A percentile compares a stretch with the other conserved stretches of the same genome.
phyloP scores from a whole-genome alignment of 2,329 filamentous ascomycete genomes.

The Nemania abortiva region DNA sequence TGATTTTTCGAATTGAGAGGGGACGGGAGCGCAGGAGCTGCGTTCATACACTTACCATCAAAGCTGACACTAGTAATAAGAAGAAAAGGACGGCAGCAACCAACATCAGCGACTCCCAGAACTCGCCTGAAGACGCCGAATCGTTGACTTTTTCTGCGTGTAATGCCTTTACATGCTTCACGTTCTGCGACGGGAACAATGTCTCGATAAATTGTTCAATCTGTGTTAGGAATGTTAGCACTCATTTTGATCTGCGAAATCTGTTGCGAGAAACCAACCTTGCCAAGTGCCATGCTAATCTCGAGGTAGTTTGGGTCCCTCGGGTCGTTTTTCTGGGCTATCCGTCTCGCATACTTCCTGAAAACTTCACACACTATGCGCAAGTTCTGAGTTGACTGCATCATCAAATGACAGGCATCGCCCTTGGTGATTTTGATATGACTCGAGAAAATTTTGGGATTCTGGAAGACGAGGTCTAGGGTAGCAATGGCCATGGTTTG shows the following conservation, averaged over 20 bases:
- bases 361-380: constrained; percentile 85
- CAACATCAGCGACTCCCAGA: constrained; percentile 74
- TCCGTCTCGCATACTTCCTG: constrained; percentile 79
- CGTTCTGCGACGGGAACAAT: constrained; percentile 87
- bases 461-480: constrained; percentile 90
- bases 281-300: constrained; percentile 90
- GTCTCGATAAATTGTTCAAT: constrained; percentile 96
- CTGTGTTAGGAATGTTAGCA: constrained; percentile 57
- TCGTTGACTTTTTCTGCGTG: constrained; percentile 56
- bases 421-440: constrained; percentile 98
- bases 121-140: constrained; percentile 59
- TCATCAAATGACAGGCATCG: constrained; percentile 90
- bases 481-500: constrained; percentile 98
- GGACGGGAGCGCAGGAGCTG: neutral
- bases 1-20: neutral
- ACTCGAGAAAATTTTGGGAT: constrained; percentile 83
- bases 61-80: constrained; percentile 75
- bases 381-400: constrained; percentile 91
- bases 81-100: constrained; percentile 73
- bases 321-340: constrained; percentile 94
- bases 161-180: constrained; percentile 66
- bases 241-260: neutral
- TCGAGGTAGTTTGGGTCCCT: constrained; percentile 91
- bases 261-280: constrained; percentile 63
- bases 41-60: constrained; percentile 76